Base-by-base conservation (phyloP, 2,329 filamentous ascomycete genomes). In the Pseudofabraea citricarpa region DNA sequence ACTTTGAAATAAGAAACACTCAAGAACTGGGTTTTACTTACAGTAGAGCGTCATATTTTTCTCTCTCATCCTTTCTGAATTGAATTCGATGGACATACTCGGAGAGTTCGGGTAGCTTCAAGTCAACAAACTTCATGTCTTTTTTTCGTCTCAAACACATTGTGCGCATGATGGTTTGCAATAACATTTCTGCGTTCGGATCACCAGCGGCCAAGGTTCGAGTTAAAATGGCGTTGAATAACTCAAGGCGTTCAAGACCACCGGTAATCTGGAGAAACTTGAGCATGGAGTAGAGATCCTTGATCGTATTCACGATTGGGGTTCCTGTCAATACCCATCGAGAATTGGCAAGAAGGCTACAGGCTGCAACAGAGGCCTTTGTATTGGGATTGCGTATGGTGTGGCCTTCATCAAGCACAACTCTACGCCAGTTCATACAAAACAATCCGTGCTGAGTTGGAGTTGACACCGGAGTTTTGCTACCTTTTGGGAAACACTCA, bases 321-420 rank as follows among this genome's bases (percentile, higher is more conserved):
- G 88, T 91, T 38, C 87, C 87, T 0, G 85, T 88, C 18, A 91
- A 65, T 1, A 84, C 79, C 90, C 90, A 95, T 53, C 85, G 76
- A 8, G 85, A 88, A 40, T 80, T 73, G 1, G 88, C 85, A 36
- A 77, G 68, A 5, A 95, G 64, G 29, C 73, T 72, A 46, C 74
- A 82, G 2, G 82, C 84, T 3, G 89, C 86, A 44, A 82, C 64
- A 0, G 87, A 79, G 35, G 76, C 78, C 58, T 88, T 88, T 0
- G 88, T 85, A 40, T 75, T 76, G 3, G 83, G 78, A 47, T 94
- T 94, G 12, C 90, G 79, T 46, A 95, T 90, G 1, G 71, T 81
- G 57, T 95, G 90, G 0, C 87, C 88, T 68, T 94, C 88, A 52
- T 94, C 88, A 5, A 94, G 71, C 9, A 94, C 83, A 8, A 94